Conservation (phyloP, 805 yeast genomes). For the Lachancea cidri region DNA sequence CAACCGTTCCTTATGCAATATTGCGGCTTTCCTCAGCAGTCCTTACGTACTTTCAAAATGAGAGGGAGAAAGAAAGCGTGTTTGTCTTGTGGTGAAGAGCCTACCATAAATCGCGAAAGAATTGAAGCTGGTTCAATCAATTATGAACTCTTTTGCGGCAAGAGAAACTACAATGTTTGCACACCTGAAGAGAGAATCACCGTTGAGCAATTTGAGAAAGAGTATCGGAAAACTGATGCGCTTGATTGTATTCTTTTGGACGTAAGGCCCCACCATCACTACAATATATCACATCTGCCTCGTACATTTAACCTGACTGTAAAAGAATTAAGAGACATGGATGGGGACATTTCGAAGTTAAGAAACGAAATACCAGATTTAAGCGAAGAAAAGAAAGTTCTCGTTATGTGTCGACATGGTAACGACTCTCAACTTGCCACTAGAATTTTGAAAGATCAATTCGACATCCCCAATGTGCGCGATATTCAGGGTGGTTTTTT, state of each 20-base stretch:
- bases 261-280: constrained; percentile 80
- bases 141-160: constrained; percentile 77
- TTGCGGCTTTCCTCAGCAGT: constrained; percentile 61
- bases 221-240: constrained; percentile 23
- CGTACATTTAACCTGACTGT: constrained; percentile 61
- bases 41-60: constrained; percentile 73
- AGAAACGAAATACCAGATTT: constrained; percentile 24
- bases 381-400: constrained; percentile 33
- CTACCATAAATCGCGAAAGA: constrained; percentile 42
- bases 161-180: constrained; percentile 41
- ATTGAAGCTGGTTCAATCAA: constrained; percentile 48
- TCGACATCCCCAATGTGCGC: constrained; percentile 44
- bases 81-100: constrained; percentile 53
- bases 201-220: constrained; percentile 31
- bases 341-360: constrained; percentile 26
- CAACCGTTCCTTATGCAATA: constrained; percentile 65
- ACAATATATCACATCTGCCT: constrained; percentile 55
- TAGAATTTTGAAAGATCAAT: constrained; percentile 44
- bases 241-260: constrained; percentile 47
- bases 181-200: constrained; percentile 42
- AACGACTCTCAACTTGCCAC: constrained; percentile 86
- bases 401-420: constrained; percentile 80
- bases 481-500: constrained; percentile 79
- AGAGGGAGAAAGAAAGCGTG: constrained; percentile 60
- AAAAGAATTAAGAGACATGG: constrained; percentile 36